Percentiles rank a stretch among this genome's conserved stretches.
phyloP scores from a whole-genome alignment of 257 asterid genomes.

The Apocynum venetum region DNA sequence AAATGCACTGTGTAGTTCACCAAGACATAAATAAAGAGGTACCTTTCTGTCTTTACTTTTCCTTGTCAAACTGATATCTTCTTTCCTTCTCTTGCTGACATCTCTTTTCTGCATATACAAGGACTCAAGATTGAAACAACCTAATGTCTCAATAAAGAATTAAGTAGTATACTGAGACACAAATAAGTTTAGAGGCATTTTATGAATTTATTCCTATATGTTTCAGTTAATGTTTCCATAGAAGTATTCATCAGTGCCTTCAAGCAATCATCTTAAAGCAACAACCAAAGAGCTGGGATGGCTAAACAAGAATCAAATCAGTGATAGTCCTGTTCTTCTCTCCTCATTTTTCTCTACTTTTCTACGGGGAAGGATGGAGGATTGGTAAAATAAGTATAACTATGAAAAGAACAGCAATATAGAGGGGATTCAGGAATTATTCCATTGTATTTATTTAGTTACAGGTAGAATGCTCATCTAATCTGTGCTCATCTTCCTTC shows the following conservation, averaged over 20 bases:
- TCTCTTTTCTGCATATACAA: constrained; percentile 67
- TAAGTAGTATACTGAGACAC: constrained; percentile 9
- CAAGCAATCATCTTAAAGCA: not conserved
- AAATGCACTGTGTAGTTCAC: not conserved
- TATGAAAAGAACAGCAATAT: not conserved
- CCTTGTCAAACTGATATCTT: constrained; percentile 51
- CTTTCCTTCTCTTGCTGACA: constrained; percentile 71
- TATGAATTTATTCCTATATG: not conserved
- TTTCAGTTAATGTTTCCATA: not conserved
- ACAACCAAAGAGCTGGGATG: not conserved
- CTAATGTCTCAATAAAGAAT: not conserved
- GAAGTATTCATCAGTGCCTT: not conserved
- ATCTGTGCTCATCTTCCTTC: not conserved
- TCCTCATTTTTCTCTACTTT: not conserved
- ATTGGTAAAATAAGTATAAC: not conserved
- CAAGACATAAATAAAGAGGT: constrained; percentile 3
- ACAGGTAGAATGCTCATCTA: not conserved
- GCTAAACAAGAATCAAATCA: not conserved
- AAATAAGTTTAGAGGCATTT: not conserved
- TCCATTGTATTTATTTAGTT: not conserved
- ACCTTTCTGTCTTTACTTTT: constrained; percentile 82
- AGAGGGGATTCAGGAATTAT: not conserved
- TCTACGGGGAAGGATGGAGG: not conserved
- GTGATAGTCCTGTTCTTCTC: not conserved
- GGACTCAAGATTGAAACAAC: not conserved